Evolutionary conservation across 495 filamentous ascomycete species (phyloP).

Genomic region (Penicillium macrosclerotiorum): DNA sequence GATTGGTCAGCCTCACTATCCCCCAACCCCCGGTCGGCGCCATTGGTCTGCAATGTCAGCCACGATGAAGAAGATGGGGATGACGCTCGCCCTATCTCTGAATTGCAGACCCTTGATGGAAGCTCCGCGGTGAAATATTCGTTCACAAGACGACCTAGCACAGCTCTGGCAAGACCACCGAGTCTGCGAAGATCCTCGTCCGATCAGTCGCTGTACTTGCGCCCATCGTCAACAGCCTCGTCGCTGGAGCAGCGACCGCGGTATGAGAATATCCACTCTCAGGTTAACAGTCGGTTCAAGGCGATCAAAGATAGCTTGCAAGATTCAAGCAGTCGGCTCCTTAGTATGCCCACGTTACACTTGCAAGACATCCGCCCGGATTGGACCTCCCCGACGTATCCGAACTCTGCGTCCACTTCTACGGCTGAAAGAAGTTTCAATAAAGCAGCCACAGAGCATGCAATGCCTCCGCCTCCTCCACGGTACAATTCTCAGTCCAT

Average conservation of each 20-base stretch:
- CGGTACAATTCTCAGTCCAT: constrained; percentile 29
- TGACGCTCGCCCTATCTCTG: constrained; percentile 21
- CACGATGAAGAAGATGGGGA: constrained; percentile 21
- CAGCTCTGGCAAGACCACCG: constrained; percentile 21
- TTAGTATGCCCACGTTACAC: constrained; percentile 56
- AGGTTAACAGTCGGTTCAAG: constrained; percentile 84
- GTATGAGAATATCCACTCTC: constrained; percentile 71
- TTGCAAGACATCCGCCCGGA: constrained; percentile 49
- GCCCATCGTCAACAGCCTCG: constrained; percentile 67
- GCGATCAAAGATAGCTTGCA: constrained; percentile 86
- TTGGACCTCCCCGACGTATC: constrained; percentile 35
- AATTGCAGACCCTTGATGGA: constrained; percentile 30
- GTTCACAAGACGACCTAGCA: constrained; percentile 27
- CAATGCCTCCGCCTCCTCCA: constrained; percentile 23
- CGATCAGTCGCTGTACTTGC: constrained; percentile 68
- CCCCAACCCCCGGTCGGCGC: not conserved
- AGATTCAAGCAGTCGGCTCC: constrained; percentile 73
- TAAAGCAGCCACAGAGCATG: constrained; percentile 5
- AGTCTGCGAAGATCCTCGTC: constrained; percentile 64
- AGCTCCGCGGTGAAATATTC: constrained; percentile 36
- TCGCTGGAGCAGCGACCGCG: constrained; percentile 85
- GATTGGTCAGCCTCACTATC: constrained; percentile 4
- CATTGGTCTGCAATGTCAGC: not conserved
- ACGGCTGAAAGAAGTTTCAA: constrained; percentile 6
- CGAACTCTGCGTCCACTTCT: constrained; percentile 18